phyloP scores from a whole-genome alignment of 202 grass and related monocot genomes.

The Bolboschoenoplectus hybrid region DNA sequence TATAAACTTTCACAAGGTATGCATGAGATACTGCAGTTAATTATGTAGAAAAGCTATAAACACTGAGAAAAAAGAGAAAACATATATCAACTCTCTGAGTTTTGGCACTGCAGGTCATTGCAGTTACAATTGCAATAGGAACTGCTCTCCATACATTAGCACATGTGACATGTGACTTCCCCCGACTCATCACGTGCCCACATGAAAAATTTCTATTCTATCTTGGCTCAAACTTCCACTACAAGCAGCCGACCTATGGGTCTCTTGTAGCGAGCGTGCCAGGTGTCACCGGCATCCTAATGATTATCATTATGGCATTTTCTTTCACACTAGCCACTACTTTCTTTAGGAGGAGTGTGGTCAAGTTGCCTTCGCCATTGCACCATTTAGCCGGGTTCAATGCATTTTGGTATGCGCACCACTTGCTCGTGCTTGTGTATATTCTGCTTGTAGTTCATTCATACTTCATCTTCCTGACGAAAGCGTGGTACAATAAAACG shows the following conservation, averaged over 20 bases:
- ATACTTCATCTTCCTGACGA: constrained; percentile 95
- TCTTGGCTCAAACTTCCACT: constrained; percentile 65
- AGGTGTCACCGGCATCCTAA: constrained; percentile 77
- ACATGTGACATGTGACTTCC: constrained; percentile 91
- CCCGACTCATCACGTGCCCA: constrained; percentile 62
- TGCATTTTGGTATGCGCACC: constrained; percentile 98
- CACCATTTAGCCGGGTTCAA: constrained; percentile 98
- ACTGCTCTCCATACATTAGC: constrained; percentile 67
- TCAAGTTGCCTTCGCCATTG: constrained; percentile 82
- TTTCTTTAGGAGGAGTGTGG: constrained; percentile 86
- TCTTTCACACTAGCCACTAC: constrained; percentile 89
- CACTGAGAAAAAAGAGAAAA: background rate
- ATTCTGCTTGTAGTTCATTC: constrained; percentile 83
- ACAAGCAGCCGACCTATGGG: constrained; percentile 71
- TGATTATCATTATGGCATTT: constrained; percentile 97
- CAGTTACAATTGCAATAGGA: constrained; percentile 60
- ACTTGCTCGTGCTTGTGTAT: constrained; percentile 79
- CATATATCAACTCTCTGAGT: background rate
- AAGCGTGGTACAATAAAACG: constrained; percentile 91
- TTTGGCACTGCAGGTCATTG: constrained; percentile 50
- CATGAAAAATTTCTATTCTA: constrained; percentile 58
- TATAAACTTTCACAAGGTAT: constrained; percentile 99
- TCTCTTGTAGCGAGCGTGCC: constrained; percentile 64
- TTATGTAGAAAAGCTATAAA: background rate
- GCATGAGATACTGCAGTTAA: background rate